Percentiles rank a stretch among this genome's conserved stretches.
Evolutionary conservation across 2,329 filamentous ascomycete genomes (phyloP).

Genomic region (Aspergillus floridensis): DNA sequence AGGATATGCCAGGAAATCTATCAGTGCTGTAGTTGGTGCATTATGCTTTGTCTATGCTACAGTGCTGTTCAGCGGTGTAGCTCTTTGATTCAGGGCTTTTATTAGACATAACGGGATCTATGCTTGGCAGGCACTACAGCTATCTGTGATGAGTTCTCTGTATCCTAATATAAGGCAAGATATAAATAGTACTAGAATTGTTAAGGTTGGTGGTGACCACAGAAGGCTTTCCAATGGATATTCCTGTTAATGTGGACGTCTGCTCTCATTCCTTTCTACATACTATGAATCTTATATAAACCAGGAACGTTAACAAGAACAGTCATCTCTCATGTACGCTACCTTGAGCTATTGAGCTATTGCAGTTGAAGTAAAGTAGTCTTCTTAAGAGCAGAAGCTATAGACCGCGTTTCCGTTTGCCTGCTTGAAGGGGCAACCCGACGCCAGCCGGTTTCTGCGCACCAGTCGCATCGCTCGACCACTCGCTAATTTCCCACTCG

Average conservation of each 20-base stretch:
- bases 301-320: no score
- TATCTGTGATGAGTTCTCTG: no score
- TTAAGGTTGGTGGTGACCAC: no score
- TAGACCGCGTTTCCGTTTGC: constrained; percentile 35
- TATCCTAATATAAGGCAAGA: no score
- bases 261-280: no score
- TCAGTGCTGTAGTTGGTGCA: not conserved
- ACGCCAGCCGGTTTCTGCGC: constrained; percentile 21
- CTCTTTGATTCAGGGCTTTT: not conserved
- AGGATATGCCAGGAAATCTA: constrained; percentile 2
- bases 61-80: not conserved
- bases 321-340: no score
- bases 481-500: constrained; percentile 84
- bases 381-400: not conserved
- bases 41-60: not conserved
- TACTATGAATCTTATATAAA: no score
- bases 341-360: no score
- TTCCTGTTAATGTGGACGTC: no score
- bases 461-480: constrained; percentile 48
- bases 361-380: not conserved
- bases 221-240: no score
- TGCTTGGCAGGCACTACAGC: not conserved
- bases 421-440: constrained; percentile 13
- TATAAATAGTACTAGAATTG: no score
- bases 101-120: not conserved